phyloP scores from a whole-genome alignment of 176 grass and related monocot species.

The Lolium perenne region DNA sequence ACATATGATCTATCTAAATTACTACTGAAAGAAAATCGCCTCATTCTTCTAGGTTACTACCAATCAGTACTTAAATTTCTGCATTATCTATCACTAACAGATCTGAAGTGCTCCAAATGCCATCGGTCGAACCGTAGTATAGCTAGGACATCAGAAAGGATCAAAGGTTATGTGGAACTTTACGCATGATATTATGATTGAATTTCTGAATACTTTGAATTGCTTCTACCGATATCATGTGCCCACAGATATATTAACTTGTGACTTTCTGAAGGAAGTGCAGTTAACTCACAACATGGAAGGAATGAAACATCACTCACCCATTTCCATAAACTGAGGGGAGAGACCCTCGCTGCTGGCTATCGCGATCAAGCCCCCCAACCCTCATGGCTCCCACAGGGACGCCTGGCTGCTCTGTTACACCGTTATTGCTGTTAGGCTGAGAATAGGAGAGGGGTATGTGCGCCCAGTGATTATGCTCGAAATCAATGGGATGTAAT shows the following conservation, averaged over 20 bases:
- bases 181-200: neutral
- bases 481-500: slow-evolving; percentile 46
- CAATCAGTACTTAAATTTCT: neutral
- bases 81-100: neutral
- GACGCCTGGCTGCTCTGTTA: slow-evolving; percentile 46
- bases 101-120: neutral
- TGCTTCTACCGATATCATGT: neutral
- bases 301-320: slow-evolving; percentile 38
- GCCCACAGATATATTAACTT: neutral
- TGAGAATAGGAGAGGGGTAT: slow-evolving; percentile 47
- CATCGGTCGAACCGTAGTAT: neutral
- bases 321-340: slow-evolving; percentile 52
- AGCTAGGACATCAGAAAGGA: slow-evolving; percentile 25
- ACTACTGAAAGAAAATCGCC: neutral
- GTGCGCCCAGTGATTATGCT: slow-evolving; percentile 46
- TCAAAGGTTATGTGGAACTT: neutral
- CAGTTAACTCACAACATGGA: slow-evolving; percentile 1
- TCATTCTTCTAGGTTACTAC: slow-evolving; percentile 2
- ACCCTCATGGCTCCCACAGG: slow-evolving; percentile 26
- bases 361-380: slow-evolving; percentile 44
- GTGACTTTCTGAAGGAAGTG: neutral
- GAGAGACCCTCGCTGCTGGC: slow-evolving; percentile 42
- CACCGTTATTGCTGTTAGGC: slow-evolving; percentile 42
- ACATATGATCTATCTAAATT: neutral
- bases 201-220: neutral